Evolutionary conservation across 2,329 filamentous ascomycete species (phyloP), one percentile per base, ranked within the genome.

Genomic region (Fusarium ramigenum): DNA sequence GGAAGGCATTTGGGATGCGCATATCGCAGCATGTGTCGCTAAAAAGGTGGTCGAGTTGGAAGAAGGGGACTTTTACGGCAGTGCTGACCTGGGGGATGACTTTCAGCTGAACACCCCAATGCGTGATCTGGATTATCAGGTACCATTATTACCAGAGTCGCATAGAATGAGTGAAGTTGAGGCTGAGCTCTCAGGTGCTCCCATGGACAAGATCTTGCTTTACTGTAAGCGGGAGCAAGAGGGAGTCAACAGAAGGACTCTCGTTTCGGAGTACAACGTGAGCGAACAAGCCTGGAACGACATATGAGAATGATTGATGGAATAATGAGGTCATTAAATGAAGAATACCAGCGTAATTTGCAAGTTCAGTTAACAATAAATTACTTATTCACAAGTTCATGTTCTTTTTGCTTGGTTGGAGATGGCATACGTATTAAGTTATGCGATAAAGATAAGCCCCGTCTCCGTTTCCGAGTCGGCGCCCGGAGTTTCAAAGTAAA

Each of bases 1-100:
- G 25, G 84, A 86, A 72, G 83, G 82, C 0, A 79, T 86, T 8
- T 87, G 85, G 84, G 82, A 85, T 72, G 64, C 80, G 3, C 74
- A 60, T 7, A 59, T 82, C 9, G 72, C 77, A 5, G 79, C 79
- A 2, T 70, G 71, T 21, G 75, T 85, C 7, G 80, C 80, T 2
- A 69, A 72, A 28, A 81, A 82, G 60, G 78, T 86, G 1, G 78
- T 85, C 66, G 74, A 80, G 49, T 71, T 85, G 18, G 84, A 85
- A 50, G 83, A 85, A 30, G 56, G 70, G 16, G 53, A 64, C 15
- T 77, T 77, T 36, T 76, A 77, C 15, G 10, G 47, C 8, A 71
- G 46, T 3, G 9, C 67, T 34, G 68, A 73, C 19, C 30, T 63
- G 5, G 60, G 28, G 1, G 70, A 75, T 44, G 53, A 68, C 28